Evolutionary conservation across 129 eudicot species (phyloP), one percentile per base, ranked within the genome.

Genomic region (Centella asiatica): DNA sequence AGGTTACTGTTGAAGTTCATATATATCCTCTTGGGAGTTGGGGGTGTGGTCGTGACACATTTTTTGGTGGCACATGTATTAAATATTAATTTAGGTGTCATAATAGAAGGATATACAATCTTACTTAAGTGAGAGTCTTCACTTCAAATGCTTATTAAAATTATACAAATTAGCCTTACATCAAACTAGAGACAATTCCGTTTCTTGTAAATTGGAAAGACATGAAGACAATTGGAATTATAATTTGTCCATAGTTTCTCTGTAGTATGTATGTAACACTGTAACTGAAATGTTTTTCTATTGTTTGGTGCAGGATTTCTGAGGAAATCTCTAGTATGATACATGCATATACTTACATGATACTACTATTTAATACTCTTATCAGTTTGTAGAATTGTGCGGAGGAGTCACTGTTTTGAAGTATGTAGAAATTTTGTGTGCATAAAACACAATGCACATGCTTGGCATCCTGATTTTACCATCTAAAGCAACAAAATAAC

Each of bases 251-350:
- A n/a, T n/a, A n/a, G 42, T 42, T 42, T 42, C 3, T 42, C 47
- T 42, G 47, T 15, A n/a, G 15, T n/a, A 2, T 42, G 13, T 42
- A 1, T 42, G 47, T 42, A 11, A 15, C 3, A 15, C 3, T 6
- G 47, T 15, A 15, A 42, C 14, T 60, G 44, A 40, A 31, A 29
- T 17, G 44, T 62, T 36, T 2, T 26, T 61, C 53, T 55, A 13
- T 5, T 76, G 62, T 34, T 67, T 23, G 17, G 19, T 51, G 50
- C 76, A 81, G 87, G 87, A 27, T 81, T 81, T 68, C 68, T 60
- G 60, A 71, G 44, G 66, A 50, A 66, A 29, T 53, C 15, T 53
- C 20, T 44, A 65, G 60, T 27, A 62, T 45, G 34, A 36, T 60
- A 37, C 27, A 34, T 57, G 27, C 13, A 17, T 42, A 61, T 54